Base-by-base conservation (phyloP, 805 yeast species). In the Lachancea thermotolerans region DNA sequence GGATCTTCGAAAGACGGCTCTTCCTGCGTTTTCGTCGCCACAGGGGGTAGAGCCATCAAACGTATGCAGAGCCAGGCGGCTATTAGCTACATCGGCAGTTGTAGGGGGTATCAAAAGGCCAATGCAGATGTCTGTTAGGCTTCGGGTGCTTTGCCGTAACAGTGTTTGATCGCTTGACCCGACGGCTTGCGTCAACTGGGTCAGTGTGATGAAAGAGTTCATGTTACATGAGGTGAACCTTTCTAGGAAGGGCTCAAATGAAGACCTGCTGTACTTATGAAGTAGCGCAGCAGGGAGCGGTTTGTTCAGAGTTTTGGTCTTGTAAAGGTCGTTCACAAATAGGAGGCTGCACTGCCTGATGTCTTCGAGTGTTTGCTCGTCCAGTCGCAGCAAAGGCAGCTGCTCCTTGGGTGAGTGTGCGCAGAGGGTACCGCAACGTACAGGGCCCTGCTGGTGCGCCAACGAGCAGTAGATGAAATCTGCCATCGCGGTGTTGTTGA, bases 401-500 rank as follows among this genome's bases (percentile, higher is more conserved):
- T 36, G 25, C 25, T n/a, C 34, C 33, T 21, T 9, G 21, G 15
- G 11, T 34, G 8, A 10, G 4, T 39, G 14, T 15, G 14, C 12
- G 33, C 14, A 11, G 8, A 14, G 33, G 9, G 14, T 8, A 9
- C 16, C 16, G 9, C n/a, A 10, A 25, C 36, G 15, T 10, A 11
- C 33, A 6, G 33, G 17, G 25, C 25, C 25, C 25, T 21, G 25
- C 25, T 21, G 6, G 25, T 21, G 25, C 4, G 25, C 25, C 25
- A 27, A 12, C 10, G 21, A 11, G 21, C 16, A 10, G 17, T 35
- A 28, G 16, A 35, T 41, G 12, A 30, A 33, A 5, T 41, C 44
- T 4, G 44, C 37, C 38, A 41, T 10, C 14, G 9, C 29, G 16
- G 35, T 37, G 27, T 41, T 42, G 12, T 70, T 69, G 41, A 78